Percentiles rank a stretch among this genome's conserved stretches.
phyloP scores from a whole-genome alignment of 306 rosid species.

The Cucurbita argyrosperma region DNA sequence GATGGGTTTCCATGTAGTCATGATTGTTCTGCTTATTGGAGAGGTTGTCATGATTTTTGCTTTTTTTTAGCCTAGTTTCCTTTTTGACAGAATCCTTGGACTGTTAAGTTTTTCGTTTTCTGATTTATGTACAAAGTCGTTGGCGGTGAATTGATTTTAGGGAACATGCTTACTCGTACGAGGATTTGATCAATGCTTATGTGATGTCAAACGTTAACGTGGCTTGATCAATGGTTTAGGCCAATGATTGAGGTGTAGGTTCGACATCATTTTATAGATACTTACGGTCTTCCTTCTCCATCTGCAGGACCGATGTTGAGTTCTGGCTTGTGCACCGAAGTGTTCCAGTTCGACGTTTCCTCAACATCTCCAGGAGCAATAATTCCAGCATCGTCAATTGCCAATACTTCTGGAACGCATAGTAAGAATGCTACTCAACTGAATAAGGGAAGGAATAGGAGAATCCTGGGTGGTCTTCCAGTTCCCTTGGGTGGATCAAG shows the following conservation, averaged over 20 bases:
- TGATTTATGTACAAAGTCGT: neutral
- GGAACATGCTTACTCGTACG: neutral
- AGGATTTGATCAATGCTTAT: neutral
- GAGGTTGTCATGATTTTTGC: neutral
- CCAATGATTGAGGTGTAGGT: neutral
- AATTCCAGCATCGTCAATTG: conserved; percentile 62
- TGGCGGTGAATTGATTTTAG: neutral
- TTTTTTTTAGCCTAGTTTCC: neutral
- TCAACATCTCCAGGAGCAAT: conserved; percentile 68
- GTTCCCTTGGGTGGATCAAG: conserved; percentile 34
- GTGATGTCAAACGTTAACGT: neutral
- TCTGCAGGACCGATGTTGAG: conserved; percentile 80
- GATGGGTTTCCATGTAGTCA: neutral
- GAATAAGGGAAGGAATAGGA: conserved; percentile 50
- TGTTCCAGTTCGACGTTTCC: conserved; percentile 80
- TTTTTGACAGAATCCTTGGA: neutral
- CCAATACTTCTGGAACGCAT: conserved; percentile 26
- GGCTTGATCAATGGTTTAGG: neutral
- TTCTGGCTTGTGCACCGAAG: conserved; percentile 96
- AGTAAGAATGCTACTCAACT: conserved; percentile 25
- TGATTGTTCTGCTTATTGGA: neutral
- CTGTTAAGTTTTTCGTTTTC: neutral
- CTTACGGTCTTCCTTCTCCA: conserved; percentile 13
- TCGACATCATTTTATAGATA: neutral
- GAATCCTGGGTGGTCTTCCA: conserved; percentile 56